Percentiles rank a stretch among this genome's conserved stretches.
Evolutionary conservation across 306 rosid species (phyloP).

Genomic region (Quillaja saponaria): DNA sequence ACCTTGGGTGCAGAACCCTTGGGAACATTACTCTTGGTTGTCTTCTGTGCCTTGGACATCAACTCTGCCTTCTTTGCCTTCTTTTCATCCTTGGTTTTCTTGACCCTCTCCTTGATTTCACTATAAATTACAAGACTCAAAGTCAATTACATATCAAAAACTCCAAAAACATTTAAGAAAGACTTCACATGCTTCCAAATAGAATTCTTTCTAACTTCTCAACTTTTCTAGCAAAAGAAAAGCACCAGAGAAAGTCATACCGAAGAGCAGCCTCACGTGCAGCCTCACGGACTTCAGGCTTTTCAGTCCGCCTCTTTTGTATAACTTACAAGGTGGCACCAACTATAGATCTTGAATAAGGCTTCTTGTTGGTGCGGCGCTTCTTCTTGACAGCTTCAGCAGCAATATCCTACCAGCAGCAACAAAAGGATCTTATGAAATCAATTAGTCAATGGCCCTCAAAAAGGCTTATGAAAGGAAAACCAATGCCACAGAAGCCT

Average conservation of each 20-base stretch:
- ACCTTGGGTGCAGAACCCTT: conserved; percentile 47
- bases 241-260: conserved; percentile 22
- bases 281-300: conserved; percentile 54
- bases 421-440: background rate
- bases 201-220: too few species aligned
- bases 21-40: conserved; percentile 34
- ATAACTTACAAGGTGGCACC: conserved; percentile 55
- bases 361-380: conserved; percentile 45
- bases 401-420: conserved; percentile 42
- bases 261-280: conserved; percentile 58
- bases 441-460: background rate
- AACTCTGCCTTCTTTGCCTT: conserved; percentile 50
- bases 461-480: background rate
- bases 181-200: too few species aligned
- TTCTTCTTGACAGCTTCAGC: conserved; percentile 49
- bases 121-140: conserved; percentile 17
- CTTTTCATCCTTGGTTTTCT: conserved; percentile 57
- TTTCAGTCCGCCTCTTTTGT: conserved; percentile 45
- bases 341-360: conserved; percentile 55
- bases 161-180: background rate
- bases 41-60: conserved; percentile 37
- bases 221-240: background rate
- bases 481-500: too few species aligned
- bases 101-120: conserved; percentile 52
- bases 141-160: background rate